Conservation (phyloP, 2,329 filamentous ascomycete genomes). For the Cladophialophora bantiana region DNA sequence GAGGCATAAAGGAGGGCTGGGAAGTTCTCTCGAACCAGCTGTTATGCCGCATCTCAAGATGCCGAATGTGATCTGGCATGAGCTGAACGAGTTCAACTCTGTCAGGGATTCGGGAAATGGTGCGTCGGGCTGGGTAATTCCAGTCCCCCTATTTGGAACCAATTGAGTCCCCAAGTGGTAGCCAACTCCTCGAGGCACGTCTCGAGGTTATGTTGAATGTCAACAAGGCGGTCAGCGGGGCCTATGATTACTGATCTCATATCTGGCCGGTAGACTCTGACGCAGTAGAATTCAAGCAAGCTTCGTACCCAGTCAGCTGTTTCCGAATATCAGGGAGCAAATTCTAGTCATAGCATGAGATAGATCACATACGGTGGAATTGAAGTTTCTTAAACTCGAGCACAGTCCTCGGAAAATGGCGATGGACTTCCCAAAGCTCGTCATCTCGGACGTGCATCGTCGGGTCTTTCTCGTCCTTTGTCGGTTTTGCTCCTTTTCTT, state of each 20-base stretch:
- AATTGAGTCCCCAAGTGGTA: conserved; percentile 33
- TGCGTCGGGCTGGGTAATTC: conserved; percentile 21
- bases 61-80: no score
- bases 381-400: conserved; percentile 37
- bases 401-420: conserved; percentile 32
- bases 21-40: not conserved
- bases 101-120: conserved; percentile 6
- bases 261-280: conserved; percentile 33
- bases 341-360: not conserved
- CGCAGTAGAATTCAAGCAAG: conserved; percentile 33
- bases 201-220: conserved; percentile 31
- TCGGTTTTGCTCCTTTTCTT: conserved; percentile 22
- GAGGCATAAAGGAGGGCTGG: not conserved
- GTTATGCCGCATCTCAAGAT: not conserved
- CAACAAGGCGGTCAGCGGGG: conserved; percentile 20
- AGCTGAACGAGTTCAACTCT: not conserved
- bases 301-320: conserved; percentile 34
- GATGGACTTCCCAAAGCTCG: conserved; percentile 32
- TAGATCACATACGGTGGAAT: conserved; percentile 30
- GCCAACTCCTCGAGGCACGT: conserved; percentile 36
- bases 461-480: conserved; percentile 35
- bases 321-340: conserved; percentile 11
- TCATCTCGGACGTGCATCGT: conserved; percentile 34
- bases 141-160: conserved; percentile 33
- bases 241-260: conserved; percentile 29